Evolutionary conservation across 225 moss, liverwort and hornwort genomes (phyloP).

Genomic region (Pseudoscleropodium purum): DNA sequence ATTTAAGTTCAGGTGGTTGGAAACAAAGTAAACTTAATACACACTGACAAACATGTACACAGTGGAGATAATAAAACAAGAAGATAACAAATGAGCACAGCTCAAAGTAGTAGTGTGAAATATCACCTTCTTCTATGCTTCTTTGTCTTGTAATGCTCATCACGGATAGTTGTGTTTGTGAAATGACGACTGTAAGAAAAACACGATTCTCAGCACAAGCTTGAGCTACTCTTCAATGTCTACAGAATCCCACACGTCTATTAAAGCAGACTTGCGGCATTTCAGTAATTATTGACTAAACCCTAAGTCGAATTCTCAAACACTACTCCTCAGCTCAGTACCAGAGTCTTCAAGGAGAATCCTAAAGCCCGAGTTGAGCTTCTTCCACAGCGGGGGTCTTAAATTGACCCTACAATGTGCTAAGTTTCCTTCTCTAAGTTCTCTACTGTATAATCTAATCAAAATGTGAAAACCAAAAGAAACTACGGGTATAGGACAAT

Average conservation of each 20-base stretch:
- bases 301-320: neutral
- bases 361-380: neutral
- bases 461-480: neutral
- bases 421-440: neutral
- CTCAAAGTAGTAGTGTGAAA: neutral
- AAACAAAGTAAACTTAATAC: neutral
- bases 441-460: neutral
- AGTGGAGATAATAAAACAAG: neutral
- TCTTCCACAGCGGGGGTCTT: neutral
- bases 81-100: neutral
- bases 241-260: neutral
- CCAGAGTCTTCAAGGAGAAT: neutral
- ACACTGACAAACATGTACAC: neutral
- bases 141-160: conserved; percentile 67
- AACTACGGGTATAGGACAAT: neutral
- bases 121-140: conserved; percentile 54
- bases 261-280: neutral
- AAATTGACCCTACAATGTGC: neutral
- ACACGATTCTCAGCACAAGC: neutral
- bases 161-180: conserved; percentile 52
- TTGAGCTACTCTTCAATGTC: neutral
- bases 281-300: neutral
- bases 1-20: neutral
- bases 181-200: conserved; percentile 70
- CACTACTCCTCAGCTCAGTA: neutral